Conservation (phyloP, 2,329 filamentous ascomycete species). For the Boeremia exigua region DNA sequence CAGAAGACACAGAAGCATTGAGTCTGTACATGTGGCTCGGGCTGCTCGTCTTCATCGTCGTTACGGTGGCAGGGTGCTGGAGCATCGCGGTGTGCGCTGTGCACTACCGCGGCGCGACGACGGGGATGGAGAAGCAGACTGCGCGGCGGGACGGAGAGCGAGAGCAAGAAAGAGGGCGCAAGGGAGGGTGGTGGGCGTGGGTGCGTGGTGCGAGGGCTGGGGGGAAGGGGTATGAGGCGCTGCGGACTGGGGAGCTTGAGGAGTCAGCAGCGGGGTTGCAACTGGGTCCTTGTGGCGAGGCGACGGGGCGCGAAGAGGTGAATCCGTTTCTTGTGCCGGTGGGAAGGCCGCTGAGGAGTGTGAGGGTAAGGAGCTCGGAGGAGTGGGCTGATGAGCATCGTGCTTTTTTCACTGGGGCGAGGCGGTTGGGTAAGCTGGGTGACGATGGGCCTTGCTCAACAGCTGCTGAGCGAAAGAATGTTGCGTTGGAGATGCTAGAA, state of each 20-base stretch:
- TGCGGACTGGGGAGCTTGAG: no score
- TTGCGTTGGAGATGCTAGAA: background rate
- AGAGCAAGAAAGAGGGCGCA: background rate
- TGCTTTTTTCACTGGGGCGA: background rate
- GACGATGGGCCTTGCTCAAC: no score
- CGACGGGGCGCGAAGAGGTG: no score
- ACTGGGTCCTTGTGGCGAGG: no score
- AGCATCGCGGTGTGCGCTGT: background rate
- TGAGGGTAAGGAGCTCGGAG: background rate
- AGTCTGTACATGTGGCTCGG: background rate
- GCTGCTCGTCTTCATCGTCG: background rate
- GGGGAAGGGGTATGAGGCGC: no score
- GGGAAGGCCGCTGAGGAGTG: background rate
- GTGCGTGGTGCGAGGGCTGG: no score
- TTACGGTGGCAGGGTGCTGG: background rate
- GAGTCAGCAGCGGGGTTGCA: no score
- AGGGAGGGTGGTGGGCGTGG: no score
- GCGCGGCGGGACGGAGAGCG: background rate
- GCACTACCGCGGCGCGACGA: background rate
- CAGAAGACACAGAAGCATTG: background rate
- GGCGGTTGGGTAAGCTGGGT: no score
- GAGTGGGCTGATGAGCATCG: constrained; percentile 12
- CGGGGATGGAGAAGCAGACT: background rate
- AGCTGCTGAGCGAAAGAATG: background rate
- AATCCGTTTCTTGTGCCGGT: constrained; percentile 1